These are phyloP conservation scores for Casuarina equisetifolia DNA, from an alignment of 306 rosid species.

Conservation along the genomic window DNA sequence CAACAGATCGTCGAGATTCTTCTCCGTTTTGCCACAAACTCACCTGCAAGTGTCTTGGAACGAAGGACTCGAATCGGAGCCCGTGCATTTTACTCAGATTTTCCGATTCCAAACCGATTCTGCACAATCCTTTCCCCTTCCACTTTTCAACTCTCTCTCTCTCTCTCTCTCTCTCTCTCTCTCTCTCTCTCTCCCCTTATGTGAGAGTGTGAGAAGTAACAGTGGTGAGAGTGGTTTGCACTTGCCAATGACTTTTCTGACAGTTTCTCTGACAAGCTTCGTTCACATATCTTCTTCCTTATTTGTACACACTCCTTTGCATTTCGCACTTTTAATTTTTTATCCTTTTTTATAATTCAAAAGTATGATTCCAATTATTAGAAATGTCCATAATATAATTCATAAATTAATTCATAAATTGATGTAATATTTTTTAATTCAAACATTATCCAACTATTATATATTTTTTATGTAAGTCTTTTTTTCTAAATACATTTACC, in stretches of 20 bases:
- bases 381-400: too few species aligned
- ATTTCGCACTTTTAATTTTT: too few species aligned
- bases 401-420: too few species aligned
- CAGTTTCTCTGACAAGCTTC: neutral
- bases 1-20: neutral
- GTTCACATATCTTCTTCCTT: neutral
- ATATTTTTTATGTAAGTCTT: too few species aligned
- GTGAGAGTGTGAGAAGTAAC: neutral
- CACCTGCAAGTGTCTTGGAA: constrained; percentile 39
- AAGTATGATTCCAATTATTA: too few species aligned
- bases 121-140: neutral
- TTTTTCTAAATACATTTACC: too few species aligned
- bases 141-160: neutral
- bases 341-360: too few species aligned
- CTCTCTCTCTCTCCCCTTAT: neutral
- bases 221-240: constrained; percentile 1
- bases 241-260: neutral
- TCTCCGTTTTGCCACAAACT: neutral
- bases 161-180: neutral
- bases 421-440: too few species aligned
- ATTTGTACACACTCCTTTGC: neutral
- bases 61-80: constrained; percentile 35
- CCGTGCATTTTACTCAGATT: constrained; percentile 41
- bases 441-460: too few species aligned
- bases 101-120: neutral